These are phyloP conservation scores for Hymenoscyphus fraxineus DNA, from an alignment of 2,329 filamentous ascomycete species.

Conservation along the genomic window DNA sequence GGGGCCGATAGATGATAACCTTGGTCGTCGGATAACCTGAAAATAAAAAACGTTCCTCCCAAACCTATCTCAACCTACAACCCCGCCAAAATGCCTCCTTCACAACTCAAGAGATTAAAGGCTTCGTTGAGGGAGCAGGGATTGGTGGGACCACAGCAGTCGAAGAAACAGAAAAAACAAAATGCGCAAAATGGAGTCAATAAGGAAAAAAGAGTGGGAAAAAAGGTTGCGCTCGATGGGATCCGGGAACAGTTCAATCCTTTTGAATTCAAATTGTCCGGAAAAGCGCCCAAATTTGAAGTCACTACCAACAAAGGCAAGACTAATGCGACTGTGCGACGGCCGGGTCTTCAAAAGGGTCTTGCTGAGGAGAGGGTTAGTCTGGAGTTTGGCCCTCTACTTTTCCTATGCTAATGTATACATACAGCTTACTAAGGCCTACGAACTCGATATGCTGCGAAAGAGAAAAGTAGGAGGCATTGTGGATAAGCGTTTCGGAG, in stretches of 20 bases:
- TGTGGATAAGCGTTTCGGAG: conserved; percentile 88
- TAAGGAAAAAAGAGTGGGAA: conserved; percentile 69
- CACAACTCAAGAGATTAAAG: conserved; percentile 94
- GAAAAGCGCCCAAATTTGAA: conserved; percentile 78
- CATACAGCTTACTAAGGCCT: conserved; percentile 19
- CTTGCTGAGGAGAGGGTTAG: conserved; percentile 76
- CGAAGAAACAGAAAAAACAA: conserved; percentile 88
- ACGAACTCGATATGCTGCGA: conserved; percentile 66
- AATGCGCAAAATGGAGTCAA: conserved; percentile 62
- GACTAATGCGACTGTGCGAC: conserved; percentile 58
- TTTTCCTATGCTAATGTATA: conserved; percentile 15
- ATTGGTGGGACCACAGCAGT: conserved; percentile 85
- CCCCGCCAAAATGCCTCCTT: conserved; percentile 71
- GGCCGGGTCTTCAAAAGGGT: conserved; percentile 81
- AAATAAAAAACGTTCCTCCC: conserved; percentile 16
- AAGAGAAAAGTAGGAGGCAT: conserved; percentile 91
- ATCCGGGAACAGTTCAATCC: conserved; percentile 98
- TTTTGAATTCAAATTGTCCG: conserved; percentile 84
- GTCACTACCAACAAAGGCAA: conserved; percentile 65
- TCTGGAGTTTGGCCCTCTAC: neutral
- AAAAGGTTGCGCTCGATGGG: conserved; percentile 71
- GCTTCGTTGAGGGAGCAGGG: conserved; percentile 85
- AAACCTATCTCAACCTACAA: conserved; percentile 13
- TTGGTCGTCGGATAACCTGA: conserved; percentile 1
- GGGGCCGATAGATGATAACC: conserved; percentile 20